These are phyloP conservation scores for Phallus indusiatus DNA, from an alignment of 768 basidiomycete genomes.

Conservation along the genomic window DNA sequence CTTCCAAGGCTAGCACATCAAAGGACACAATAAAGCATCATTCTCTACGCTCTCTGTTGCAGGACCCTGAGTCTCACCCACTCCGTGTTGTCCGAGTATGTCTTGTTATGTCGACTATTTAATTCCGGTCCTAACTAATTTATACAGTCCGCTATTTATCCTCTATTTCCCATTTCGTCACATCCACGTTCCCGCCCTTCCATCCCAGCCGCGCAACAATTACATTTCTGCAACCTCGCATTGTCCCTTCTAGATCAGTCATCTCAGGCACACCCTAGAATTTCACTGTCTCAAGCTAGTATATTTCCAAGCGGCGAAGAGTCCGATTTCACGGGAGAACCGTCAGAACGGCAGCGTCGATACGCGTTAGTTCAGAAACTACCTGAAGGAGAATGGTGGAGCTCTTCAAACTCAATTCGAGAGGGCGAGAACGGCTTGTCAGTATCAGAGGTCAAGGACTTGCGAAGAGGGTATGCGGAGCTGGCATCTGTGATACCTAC, in stretches of 20 bases:
- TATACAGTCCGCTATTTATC: conserved; percentile 49
- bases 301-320: conserved; percentile 9
- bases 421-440: conserved; percentile 17
- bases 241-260: conserved; percentile 64
- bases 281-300: conserved; percentile 12
- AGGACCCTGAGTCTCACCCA: conserved; percentile 42
- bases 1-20: conserved; percentile 33
- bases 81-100: conserved; percentile 49
- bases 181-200: conserved; percentile 57
- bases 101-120: conserved; percentile 11
- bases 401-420: conserved; percentile 43
- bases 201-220: conserved; percentile 56
- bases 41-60: conserved; percentile 50
- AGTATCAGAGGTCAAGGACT: conserved; percentile 34
- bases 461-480: conserved; percentile 61
- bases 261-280: conserved; percentile 35
- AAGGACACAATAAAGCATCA: conserved; percentile 24
- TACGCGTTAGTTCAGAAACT: conserved; percentile 77
- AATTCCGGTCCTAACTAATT: background rate
- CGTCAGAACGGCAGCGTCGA: conserved; percentile 29
- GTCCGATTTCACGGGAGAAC: conserved; percentile 21
- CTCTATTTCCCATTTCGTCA: conserved; percentile 60
- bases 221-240: conserved; percentile 66
- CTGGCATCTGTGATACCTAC: conserved; percentile 66
- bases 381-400: conserved; percentile 71